Conservation (phyloP, 495 filamentous ascomycete genomes). For the Penicillium lagena region DNA sequence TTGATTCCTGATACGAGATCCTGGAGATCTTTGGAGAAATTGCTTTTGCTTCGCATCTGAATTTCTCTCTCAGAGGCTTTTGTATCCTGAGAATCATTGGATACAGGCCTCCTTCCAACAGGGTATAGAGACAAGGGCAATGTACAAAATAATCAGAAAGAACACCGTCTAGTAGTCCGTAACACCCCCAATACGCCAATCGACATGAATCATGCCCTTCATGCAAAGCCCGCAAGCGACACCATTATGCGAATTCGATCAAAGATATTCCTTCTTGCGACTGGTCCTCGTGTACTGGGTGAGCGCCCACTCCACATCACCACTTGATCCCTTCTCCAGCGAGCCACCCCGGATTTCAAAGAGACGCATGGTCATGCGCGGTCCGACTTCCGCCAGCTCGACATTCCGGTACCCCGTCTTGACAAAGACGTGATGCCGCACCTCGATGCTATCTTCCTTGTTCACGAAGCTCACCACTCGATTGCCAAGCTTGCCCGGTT, state of each 20-base stretch:
- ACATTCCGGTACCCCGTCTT: conserved; percentile 81
- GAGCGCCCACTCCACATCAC: conserved; percentile 93
- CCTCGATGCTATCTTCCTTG: conserved; percentile 88
- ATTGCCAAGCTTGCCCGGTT: conserved; percentile 74
- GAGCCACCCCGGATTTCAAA: conserved; percentile 95
- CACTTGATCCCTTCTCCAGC: conserved; percentile 80
- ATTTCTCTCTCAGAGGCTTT: too few species aligned
- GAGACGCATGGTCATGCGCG: conserved; percentile 90
- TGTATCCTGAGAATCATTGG: too few species aligned
- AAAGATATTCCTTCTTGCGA: conserved; percentile 90
- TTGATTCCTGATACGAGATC: too few species aligned
- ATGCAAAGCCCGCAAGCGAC: conserved; percentile 7
- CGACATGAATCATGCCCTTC: conserved; percentile 15
- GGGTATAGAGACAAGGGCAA: conserved; percentile 10
- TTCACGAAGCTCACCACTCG: conserved; percentile 92
- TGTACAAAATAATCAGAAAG: conserved; percentile 5
- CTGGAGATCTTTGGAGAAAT: too few species aligned
- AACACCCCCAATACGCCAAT: conserved; percentile 18
- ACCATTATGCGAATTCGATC: conserved; percentile 23
- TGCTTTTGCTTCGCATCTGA: not conserved
- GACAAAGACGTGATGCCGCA: conserved; percentile 77
- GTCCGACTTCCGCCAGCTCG: conserved; percentile 91
- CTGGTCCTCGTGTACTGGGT: conserved; percentile 91
- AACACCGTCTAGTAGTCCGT: conserved; percentile 12
- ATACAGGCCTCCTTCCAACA: not conserved